Percentiles rank a stretch among this genome's conserved stretches.
Evolutionary conservation across 306 rosid species (phyloP).

Genomic region (Neltuma alba): DNA sequence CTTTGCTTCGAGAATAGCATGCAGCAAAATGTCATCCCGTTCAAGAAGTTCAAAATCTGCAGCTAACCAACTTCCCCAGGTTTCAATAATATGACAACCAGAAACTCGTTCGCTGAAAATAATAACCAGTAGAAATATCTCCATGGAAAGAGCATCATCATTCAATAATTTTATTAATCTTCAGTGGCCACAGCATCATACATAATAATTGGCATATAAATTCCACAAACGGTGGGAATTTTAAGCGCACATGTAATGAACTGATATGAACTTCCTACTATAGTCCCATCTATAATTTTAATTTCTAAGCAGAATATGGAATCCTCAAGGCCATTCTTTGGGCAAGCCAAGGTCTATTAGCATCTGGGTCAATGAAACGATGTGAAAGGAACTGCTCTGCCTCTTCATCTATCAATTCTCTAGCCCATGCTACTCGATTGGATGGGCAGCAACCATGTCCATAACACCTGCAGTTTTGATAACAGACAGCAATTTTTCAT

Average conservation of each 20-base stretch:
- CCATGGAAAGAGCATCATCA: neutral
- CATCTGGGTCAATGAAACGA: constrained; percentile 70
- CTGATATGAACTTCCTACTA: constrained; percentile 24
- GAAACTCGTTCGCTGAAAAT: constrained; percentile 3
- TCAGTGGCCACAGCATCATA: neutral
- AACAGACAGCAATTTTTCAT: neutral
- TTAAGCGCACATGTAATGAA: constrained; percentile 7
- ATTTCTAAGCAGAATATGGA: constrained; percentile 70
- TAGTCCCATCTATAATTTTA: constrained; percentile 18
- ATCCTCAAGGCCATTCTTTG: constrained; percentile 75
- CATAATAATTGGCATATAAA: constrained; percentile 15
- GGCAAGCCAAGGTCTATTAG: constrained; percentile 78
- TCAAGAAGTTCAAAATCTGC: neutral
- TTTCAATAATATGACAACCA: neutral
- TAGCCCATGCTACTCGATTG: constrained; percentile 69
- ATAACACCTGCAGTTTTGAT: constrained; percentile 61
- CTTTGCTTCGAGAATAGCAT: neutral
- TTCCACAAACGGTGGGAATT: neutral
- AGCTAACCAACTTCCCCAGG: neutral
- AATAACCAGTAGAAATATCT: constrained; percentile 3
- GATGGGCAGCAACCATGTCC: constrained; percentile 74
- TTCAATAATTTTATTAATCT: constrained; percentile 21
- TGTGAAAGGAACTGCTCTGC: constrained; percentile 73
- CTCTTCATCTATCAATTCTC: constrained; percentile 65
- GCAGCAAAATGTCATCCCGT: neutral